Conservation (phyloP, 2,329 filamentous ascomycete species). For the Alternaria tenuissima region DNA sequence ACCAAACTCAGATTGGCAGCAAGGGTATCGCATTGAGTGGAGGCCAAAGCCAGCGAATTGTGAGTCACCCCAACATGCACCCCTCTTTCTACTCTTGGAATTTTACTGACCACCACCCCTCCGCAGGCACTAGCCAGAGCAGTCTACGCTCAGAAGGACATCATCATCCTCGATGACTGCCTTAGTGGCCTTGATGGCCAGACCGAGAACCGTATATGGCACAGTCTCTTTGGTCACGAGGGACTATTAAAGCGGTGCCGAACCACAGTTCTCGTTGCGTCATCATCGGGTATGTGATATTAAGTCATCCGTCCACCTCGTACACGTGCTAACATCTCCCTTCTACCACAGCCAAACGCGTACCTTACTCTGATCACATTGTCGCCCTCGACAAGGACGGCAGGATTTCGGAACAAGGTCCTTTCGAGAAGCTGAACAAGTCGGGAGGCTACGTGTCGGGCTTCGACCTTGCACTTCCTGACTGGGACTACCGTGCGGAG, state of each 20-base stretch:
- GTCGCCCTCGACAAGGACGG: slow-evolving; percentile 50
- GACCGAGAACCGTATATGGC: slow-evolving; percentile 60
- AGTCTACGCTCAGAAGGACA: slow-evolving; percentile 58
- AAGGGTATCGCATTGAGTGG: slow-evolving; percentile 62
- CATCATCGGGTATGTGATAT: slow-evolving; percentile 38
- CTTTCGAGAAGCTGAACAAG: slow-evolving; percentile 49
- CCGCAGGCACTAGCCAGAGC: slow-evolving; percentile 60
- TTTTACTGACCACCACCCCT: slow-evolving; percentile 16
- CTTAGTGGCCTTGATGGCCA: slow-evolving; percentile 61
- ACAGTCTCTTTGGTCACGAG: slow-evolving; percentile 56
- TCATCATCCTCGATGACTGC: slow-evolving; percentile 61
- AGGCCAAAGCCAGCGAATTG: slow-evolving; percentile 62
- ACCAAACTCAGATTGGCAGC: slow-evolving; percentile 59
- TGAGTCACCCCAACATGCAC: slow-evolving; percentile 32
- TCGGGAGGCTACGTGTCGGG: slow-evolving; percentile 46
- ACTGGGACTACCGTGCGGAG: slow-evolving; percentile 43
- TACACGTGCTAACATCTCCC: slow-evolving; percentile 9
- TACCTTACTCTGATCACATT: slow-evolving; percentile 55
- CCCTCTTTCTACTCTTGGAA: slow-evolving; percentile 17
- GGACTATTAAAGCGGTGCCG: slow-evolving; percentile 55
- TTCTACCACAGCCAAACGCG: slow-evolving; percentile 31
- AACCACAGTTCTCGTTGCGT: slow-evolving; percentile 45
- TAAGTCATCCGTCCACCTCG: neutral
- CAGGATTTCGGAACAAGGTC: slow-evolving; percentile 51
- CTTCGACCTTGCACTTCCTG: slow-evolving; percentile 43